phyloP scores from a whole-genome alignment of 2,329 filamentous ascomycete species.

The Curvularia hawaiiensis region DNA sequence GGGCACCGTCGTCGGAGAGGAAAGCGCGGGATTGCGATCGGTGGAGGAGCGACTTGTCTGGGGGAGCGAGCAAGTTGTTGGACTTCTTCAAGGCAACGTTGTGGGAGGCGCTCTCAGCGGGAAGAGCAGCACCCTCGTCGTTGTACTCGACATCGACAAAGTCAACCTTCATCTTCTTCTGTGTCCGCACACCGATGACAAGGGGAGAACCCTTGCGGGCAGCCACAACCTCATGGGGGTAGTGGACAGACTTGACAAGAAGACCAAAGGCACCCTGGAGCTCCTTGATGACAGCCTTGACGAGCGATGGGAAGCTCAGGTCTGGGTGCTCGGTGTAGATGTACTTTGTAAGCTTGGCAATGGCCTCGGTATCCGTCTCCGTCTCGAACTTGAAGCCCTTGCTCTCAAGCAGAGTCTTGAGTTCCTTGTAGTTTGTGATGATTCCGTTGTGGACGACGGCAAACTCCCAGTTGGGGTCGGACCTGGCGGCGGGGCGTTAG shows the following conservation, averaged over 20 bases:
- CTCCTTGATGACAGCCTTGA: constrained; percentile 98
- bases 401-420: constrained; percentile 87
- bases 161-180: constrained; percentile 99
- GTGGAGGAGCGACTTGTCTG: constrained; percentile 98
- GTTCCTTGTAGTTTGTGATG: constrained; percentile 99
- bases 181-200: constrained; percentile 94
- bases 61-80: constrained; percentile 71
- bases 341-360: constrained; percentile 98
- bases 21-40: constrained; percentile 98
- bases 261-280: constrained; percentile 97
- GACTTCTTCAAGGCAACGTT: constrained; percentile 94
- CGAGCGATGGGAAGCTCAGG: constrained; percentile 94
- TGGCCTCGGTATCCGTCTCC: constrained; percentile 98
- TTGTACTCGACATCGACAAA: constrained; percentile 99
- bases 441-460: constrained; percentile 99
- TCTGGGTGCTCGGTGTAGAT: constrained; percentile 92
- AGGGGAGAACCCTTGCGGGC: constrained; percentile 98
- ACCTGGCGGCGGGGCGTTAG: constrained; percentile 61
- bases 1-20: constrained; percentile 97
- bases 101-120: constrained; percentile 93
- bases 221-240: constrained; percentile 95
- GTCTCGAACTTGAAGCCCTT: constrained; percentile 99
- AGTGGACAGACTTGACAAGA: constrained; percentile 97
- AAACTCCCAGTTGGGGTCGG: constrained; percentile 95
- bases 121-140: constrained; percentile 76